Base-by-base conservation (phyloP, 768 basidiomycete genomes). In the Coprinopsis strossmayeri region DNA sequence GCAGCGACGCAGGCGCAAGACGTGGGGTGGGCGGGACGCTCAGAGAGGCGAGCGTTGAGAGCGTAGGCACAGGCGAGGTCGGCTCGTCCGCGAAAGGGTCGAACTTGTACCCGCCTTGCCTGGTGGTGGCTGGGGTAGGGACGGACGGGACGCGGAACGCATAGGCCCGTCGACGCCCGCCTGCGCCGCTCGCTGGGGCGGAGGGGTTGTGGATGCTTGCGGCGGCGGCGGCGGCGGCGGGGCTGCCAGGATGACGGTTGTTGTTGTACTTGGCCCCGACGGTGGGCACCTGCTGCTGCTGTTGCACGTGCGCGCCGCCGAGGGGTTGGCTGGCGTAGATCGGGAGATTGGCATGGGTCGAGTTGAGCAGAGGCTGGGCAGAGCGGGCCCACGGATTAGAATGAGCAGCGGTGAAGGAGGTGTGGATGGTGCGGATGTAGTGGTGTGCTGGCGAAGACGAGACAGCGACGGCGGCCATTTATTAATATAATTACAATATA, bases 401-500 rank as follows among this genome's bases (percentile, higher is more conserved):
- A 54, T 55, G 58, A 21, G 59, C 55, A 15, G 57, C 57, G 52
- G 61, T 66, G 63, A 67, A 67, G 52, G 67, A 63, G 46, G 68
- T 66, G 54, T 71, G 67, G 61, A 71, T 65, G 50, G 67, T 65
- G 51, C 69, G 69, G 54, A 71, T 67, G 62, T 71, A 68, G 58
- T 67, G 68, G 15, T 63, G 55, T 25, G 63, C 53, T 3, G 48
- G 39, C 5, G 46, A 48, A 35, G 60, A 51, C 10, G 35, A 38
- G 18, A 42, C 40, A 5, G 40, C 40, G 43, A 45, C 43, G 28
- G 43, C 43, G 43, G 43, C 43, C 43, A 45, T 45, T 42, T 42
- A 26, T 42, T 42, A 26, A 17, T 15, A 32, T n/a, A 45, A 45
- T 28, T 45, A 45, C 27, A 45, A 32, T 28, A 45, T 5, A 11